Conservation (phyloP, 2,329 filamentous ascomycete species). For the Ophiostoma ulmi region DNA sequence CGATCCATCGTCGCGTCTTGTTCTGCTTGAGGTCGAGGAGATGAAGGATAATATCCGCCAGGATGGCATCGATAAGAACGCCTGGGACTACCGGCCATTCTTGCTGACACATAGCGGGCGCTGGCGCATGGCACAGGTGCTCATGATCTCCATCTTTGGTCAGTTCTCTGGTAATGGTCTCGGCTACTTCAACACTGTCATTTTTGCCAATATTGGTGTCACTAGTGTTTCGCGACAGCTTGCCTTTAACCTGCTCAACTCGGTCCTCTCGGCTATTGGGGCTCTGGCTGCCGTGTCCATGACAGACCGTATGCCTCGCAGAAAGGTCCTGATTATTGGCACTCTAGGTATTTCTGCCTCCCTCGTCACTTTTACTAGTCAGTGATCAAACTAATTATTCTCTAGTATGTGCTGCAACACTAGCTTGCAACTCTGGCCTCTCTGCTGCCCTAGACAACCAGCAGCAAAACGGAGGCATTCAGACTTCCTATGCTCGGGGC, state of each 20-base stretch:
- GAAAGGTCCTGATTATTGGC: not conserved
- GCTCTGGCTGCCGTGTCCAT: not conserved
- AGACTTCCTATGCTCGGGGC: constrained; percentile 38
- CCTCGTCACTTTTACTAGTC: not conserved
- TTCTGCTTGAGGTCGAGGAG: constrained; percentile 40
- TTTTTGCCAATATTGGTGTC: constrained; percentile 41
- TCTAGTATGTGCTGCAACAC: not conserved
- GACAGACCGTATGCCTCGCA: not conserved
- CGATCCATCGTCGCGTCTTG: constrained; percentile 37
- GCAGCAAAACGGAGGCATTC: constrained; percentile 33
- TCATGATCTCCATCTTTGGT: constrained; percentile 49
- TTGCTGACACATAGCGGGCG: constrained; percentile 44
- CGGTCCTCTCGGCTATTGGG: not conserved
- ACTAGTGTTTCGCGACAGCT: constrained; percentile 38
- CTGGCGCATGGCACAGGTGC: constrained; percentile 45
- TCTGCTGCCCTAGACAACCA: not conserved
- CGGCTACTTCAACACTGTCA: constrained; percentile 48
- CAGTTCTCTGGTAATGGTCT: constrained; percentile 49
- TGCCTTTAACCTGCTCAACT: constrained; percentile 23
- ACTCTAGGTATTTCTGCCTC: not conserved
- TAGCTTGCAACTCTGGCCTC: not conserved
- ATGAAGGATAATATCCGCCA: constrained; percentile 41
- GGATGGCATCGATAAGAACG: constrained; percentile 45
- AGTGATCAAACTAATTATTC: not conserved
- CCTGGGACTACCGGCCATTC: constrained; percentile 34